A percentile compares a stretch with the other conserved stretches of the same genome.
Evolutionary conservation across 2,329 filamentous ascomycete genomes (phyloP).

Genomic region (Trichoderma semiorbis): DNA sequence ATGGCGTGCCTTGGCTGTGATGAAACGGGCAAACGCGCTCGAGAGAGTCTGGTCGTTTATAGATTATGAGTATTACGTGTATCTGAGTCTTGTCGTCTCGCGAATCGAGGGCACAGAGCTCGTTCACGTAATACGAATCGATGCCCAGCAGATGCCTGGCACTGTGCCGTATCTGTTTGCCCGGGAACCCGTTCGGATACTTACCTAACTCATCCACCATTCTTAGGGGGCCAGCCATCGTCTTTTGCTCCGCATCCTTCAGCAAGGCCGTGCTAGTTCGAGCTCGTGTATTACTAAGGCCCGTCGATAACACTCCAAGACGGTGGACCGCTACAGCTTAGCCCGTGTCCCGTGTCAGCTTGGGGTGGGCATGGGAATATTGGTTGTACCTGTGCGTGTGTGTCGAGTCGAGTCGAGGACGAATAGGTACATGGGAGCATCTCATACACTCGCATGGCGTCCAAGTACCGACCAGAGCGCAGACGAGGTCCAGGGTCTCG

Average conservation of each 20-base stretch:
- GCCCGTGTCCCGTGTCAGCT: slow-evolving; percentile 10
- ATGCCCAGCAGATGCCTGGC: not conserved
- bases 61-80: not conserved
- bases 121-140: not conserved
- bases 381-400: not conserved
- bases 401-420: not conserved
- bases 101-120: slow-evolving; percentile 1
- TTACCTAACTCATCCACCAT: not conserved
- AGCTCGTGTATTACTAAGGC: not conserved
- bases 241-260: not conserved
- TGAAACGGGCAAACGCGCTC: not conserved
- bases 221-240: not conserved
- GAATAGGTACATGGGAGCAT: not conserved
- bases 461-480: not conserved
- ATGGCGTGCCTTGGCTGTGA: not conserved
- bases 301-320: not conserved
- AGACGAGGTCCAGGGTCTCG: slow-evolving; percentile 5
- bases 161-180: not conserved
- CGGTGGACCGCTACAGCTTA: not conserved
- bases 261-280: not conserved
- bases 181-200: not conserved
- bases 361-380: not conserved
- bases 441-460: not conserved
- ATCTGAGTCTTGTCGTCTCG: not conserved
- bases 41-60: not conserved